A percentile compares a stretch with the other conserved stretches of the same genome.
phyloP scores from a whole-genome alignment of 352 stramenopile species.

The Aphanomyces euteiches region DNA sequence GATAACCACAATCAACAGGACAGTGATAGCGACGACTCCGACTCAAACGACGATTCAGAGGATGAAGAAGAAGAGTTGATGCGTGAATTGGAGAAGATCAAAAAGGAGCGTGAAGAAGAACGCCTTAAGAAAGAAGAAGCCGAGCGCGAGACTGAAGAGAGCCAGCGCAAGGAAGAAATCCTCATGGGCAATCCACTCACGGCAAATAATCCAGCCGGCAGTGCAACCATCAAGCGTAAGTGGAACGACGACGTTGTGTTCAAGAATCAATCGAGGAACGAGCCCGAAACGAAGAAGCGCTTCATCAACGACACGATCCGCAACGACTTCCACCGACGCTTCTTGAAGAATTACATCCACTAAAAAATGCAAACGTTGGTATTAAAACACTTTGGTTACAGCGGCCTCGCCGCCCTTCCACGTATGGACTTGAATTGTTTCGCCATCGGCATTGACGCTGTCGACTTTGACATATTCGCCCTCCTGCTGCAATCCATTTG shows the following conservation, averaged over 20 bases:
- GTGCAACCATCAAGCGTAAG: constrained; percentile 87
- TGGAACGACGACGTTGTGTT: constrained; percentile 99
- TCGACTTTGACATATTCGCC: constrained; percentile 75
- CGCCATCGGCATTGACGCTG: constrained; percentile 43
- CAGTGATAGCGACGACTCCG: constrained; percentile 59
- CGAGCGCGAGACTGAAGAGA: constrained; percentile 70
- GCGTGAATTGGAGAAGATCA: constrained; percentile 97
- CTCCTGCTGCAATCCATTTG: constrained; percentile 76
- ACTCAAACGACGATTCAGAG: constrained; percentile 87
- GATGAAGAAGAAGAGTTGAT: constrained; percentile 97
- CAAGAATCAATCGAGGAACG: constrained; percentile 95
- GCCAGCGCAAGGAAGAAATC: constrained; percentile 88
- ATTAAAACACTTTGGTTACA: constrained; percentile 54
- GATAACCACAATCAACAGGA: constrained; percentile 46
- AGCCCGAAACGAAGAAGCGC: constrained; percentile 93
- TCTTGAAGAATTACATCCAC: constrained; percentile 96
- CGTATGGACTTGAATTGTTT: constrained; percentile 56
- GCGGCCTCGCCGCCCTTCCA: constrained; percentile 51
- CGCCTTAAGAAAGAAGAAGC: constrained; percentile 87
- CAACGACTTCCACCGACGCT: constrained; percentile 99
- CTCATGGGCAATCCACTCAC: constrained; percentile 93
- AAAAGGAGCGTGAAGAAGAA: constrained; percentile 92
- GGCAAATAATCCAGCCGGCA: constrained; percentile 41
- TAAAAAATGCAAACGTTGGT: constrained; percentile 36
- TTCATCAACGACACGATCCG: constrained; percentile 99